phyloP scores from a whole-genome alignment of 306 rosid species.

The Cicer pinnatifidum region DNA sequence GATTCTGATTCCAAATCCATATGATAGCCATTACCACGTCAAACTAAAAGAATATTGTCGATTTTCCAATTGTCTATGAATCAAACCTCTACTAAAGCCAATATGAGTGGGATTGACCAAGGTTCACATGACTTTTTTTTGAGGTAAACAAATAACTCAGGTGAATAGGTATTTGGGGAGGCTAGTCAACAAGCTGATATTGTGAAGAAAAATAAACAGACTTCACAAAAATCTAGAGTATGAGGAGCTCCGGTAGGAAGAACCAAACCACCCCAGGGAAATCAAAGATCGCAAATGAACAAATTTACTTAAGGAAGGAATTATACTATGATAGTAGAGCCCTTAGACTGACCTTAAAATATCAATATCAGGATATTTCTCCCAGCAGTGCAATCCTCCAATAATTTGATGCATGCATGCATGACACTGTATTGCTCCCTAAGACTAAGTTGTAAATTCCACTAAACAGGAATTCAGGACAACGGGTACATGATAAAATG shows the following conservation, averaged over 20 bases:
- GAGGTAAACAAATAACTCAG: slow-evolving; percentile 20
- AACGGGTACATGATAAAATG: not conserved
- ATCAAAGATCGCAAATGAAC: not conserved
- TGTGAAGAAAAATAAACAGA: slow-evolving; percentile 13
- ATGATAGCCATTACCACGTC: not conserved
- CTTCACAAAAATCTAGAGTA: slow-evolving; percentile 21
- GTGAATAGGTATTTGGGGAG: slow-evolving; percentile 1
- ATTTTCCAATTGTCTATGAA: slow-evolving; percentile 14
- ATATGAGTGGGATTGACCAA: slow-evolving; percentile 22
- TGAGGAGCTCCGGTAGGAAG: slow-evolving; percentile 20
- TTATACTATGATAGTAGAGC: not conserved
- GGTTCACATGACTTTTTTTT: not conserved
- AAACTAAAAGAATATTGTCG: not conserved
- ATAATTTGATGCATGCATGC: slow-evolving; percentile 5
- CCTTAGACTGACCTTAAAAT: slow-evolving; percentile 6
- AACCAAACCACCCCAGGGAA: slow-evolving; percentile 32
- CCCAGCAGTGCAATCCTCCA: not conserved
- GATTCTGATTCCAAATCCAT: slow-evolving; percentile 10
- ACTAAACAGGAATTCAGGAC: slow-evolving; percentile 16
- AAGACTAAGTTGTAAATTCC: not conserved
- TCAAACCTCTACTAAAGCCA: slow-evolving; percentile 12
- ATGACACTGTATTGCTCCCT: slow-evolving; percentile 1
- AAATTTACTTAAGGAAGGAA: slow-evolving; percentile 1
- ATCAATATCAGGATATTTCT: slow-evolving; percentile 3
- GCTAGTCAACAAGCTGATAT: not conserved